Evolutionary conservation across 2,329 filamentous ascomycete species (phyloP).

Genomic region (Aschersonia sp.): DNA sequence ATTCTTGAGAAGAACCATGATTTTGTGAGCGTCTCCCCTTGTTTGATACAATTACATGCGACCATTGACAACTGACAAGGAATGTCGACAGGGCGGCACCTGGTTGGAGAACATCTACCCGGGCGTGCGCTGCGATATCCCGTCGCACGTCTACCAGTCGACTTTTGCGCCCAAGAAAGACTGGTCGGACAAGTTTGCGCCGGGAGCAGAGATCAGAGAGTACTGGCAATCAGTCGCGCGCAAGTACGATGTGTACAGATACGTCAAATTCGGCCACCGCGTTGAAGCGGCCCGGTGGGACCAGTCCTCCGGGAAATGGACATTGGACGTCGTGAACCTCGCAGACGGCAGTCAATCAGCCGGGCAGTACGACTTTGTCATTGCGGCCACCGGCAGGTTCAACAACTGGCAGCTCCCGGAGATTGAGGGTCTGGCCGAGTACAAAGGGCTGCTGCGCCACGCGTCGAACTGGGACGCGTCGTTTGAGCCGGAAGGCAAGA

Average conservation of each 20-base stretch:
- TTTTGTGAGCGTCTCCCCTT: constrained; percentile 31
- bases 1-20: constrained; percentile 56
- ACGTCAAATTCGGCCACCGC: constrained; percentile 37
- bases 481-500: constrained; percentile 33
- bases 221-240: constrained; percentile 50
- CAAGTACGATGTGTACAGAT: constrained; percentile 50
- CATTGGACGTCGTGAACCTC: constrained; percentile 28
- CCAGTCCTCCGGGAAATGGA: constrained; percentile 36
- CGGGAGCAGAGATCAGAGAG: constrained; percentile 48
- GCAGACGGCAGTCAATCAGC: constrained; percentile 16
- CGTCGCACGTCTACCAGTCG: constrained; percentile 55
- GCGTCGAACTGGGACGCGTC: constrained; percentile 43
- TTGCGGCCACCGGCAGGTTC: constrained; percentile 51
- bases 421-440: constrained; percentile 41
- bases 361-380: constrained; percentile 41
- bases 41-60: too few relatives aligned
- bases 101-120: constrained; percentile 46
- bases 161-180: constrained; percentile 53
- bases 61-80: not conserved
- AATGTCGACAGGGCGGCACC: constrained; percentile 26
- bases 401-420: constrained; percentile 50
- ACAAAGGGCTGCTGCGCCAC: constrained; percentile 40
- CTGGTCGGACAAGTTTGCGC: constrained; percentile 55
- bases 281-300: constrained; percentile 44
- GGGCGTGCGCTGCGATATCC: constrained; percentile 53